Evolutionary conservation across 306 rosid species (phyloP), one percentile per base, ranked within the genome.

Genomic region (Rosa multiflora): DNA sequence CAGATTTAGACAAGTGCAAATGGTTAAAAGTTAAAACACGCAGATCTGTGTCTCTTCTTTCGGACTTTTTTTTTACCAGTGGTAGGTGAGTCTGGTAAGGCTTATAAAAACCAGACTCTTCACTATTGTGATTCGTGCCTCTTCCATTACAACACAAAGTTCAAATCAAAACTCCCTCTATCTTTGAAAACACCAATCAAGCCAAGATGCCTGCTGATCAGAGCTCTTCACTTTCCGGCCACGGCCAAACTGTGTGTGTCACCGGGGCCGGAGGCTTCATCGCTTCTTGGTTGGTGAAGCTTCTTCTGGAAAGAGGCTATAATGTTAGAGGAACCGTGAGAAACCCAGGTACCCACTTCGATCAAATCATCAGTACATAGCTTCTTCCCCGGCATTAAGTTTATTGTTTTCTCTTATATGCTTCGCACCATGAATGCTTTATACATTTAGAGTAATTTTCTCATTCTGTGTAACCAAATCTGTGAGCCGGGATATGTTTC

Each of bases 251-350:
- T 10, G 86, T 95, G 11, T 93, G 98, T 61, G 97, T 95, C 78
- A 93, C 99, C 55, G 99, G 99, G 4, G 99, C 99, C 14, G 98
- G 94, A 1, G 99, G 99, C 20, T 95, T 91, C 86, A 93, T 95
- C 66, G 99, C 98, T 17, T 93, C 99, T 8, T 95, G 99, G 98
- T 86, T 91, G 0, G 98, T 93, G 2, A 91, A 90, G 39, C 89
- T 90, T 51, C 90, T 95, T 18, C 87, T 95, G 0, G 83, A 89
- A 55, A 89, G 85, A 86, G 97, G 96, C 23, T 95, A 95, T 85
- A 75, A 76, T 47, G 99, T 95, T 5, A 86, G 82, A 84, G 99
- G 98, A 79, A 95, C 99, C 52, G 76, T 92, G 10, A 73, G 97
- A 80, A 95, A 92, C 78, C 97, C 99, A 79, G 98, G 98, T 87